Percentiles rank a stretch among this genome's conserved stretches.
phyloP scores from a whole-genome alignment of 2,329 filamentous ascomycete species.

The Calonectria hawksworthii region DNA sequence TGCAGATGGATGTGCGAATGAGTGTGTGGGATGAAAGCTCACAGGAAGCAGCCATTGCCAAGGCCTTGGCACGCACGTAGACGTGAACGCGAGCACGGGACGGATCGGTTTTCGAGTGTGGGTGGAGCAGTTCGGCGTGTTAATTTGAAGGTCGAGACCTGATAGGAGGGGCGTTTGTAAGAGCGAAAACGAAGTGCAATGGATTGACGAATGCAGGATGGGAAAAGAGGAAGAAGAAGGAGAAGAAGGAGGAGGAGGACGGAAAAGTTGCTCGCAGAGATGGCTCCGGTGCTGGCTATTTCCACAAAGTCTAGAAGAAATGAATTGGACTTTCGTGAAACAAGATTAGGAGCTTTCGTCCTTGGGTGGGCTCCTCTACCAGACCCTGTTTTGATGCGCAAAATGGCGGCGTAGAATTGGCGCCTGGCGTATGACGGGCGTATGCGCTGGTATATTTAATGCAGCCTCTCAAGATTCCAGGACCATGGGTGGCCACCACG shows the following conservation, averaged over 20 bases:
- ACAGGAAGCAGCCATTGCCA: constrained; percentile 5
- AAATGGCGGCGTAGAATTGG: not conserved
- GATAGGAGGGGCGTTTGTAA: not conserved
- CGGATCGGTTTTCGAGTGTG: constrained; percentile 4
- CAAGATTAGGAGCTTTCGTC: not conserved
- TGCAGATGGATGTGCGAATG: not conserved
- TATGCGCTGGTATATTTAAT: constrained; percentile 8
- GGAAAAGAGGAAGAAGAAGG: not conserved
- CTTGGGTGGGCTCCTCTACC: not conserved
- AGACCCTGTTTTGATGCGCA: not conserved
- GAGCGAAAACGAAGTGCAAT: not conserved
- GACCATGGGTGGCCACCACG: not conserved
- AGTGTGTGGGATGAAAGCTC: constrained; percentile 3
- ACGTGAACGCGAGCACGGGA: constrained; percentile 13
- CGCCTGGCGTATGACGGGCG: constrained; percentile 4
- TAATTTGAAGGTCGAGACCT: not conserved
- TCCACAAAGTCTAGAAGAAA: not conserved
- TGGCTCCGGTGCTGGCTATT: not conserved
- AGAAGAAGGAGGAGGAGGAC: no score
- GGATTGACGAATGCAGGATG: not conserved
- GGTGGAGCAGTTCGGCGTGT: not conserved
- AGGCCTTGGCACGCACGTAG: constrained; percentile 4
- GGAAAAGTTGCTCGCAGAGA: not conserved
- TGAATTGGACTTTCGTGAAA: not conserved
- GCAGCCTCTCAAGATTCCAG: not conserved